These are phyloP conservation scores for Globisporangium camurandrum DNA, from an alignment of 352 stramenopile species.

Conservation along the genomic window DNA sequence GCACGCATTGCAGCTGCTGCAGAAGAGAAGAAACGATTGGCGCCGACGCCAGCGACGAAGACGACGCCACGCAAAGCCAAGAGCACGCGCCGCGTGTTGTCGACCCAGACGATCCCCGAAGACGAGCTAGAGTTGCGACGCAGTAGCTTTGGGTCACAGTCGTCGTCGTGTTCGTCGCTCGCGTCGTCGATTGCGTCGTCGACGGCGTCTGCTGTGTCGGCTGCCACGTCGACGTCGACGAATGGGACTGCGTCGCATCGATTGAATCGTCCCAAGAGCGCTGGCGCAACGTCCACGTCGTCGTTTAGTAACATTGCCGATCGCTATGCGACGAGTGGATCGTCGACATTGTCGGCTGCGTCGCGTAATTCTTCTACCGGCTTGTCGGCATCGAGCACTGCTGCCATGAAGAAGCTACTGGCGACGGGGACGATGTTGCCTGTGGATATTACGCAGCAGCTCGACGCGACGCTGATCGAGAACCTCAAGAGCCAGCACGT, in stretches of 20 bases:
- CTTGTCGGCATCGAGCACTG: slow-evolving; percentile 18
- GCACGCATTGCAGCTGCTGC: slow-evolving; percentile 20
- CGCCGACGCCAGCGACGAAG: slow-evolving; percentile 6
- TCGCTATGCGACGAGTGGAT: slow-evolving; percentile 22
- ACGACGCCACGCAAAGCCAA: slow-evolving; percentile 2
- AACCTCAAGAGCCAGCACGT: slow-evolving; percentile 66
- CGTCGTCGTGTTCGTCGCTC: slow-evolving; percentile 38
- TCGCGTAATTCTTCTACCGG: slow-evolving; percentile 6
- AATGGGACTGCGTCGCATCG: slow-evolving; percentile 5
- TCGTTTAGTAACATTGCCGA: slow-evolving; percentile 14
- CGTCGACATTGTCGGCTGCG: slow-evolving; percentile 19
- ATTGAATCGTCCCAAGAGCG: slow-evolving; percentile 6
- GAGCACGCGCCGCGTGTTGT: slow-evolving; percentile 2
- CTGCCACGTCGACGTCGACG: slow-evolving; percentile 9
- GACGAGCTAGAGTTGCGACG: slow-evolving; percentile 37
- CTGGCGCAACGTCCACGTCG: slow-evolving; percentile 2
- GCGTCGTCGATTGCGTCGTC: slow-evolving; percentile 13
- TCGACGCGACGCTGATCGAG: slow-evolving; percentile 33
- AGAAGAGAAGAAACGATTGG: slow-evolving; percentile 20
- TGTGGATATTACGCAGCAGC: slow-evolving; percentile 37
- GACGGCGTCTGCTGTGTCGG: slow-evolving; percentile 8
- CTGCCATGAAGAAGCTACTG: slow-evolving; percentile 32
- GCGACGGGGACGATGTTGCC: slow-evolving; percentile 15
- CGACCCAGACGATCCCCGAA: slow-evolving; percentile 25
- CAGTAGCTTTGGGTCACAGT: slow-evolving; percentile 43